These are phyloP conservation scores for Ceratocystis cacaofunesta DNA, from an alignment of 2,329 filamentous ascomycete genomes.

Conservation along the genomic window DNA sequence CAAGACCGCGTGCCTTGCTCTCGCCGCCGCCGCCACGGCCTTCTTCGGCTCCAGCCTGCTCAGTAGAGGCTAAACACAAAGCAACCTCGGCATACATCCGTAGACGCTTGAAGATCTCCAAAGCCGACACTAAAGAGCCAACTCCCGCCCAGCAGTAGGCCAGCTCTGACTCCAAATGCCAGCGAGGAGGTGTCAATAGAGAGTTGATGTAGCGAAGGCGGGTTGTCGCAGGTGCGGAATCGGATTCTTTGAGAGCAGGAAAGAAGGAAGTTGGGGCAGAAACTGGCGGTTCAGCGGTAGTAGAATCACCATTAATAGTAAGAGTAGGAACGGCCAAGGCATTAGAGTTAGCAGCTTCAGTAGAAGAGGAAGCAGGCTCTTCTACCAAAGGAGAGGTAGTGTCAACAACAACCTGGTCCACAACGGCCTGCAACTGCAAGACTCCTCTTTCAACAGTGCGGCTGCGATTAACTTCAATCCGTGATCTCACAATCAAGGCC, in stretches of 20 bases:
- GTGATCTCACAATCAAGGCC: slow-evolving; percentile 72
- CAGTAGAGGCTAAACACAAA: slow-evolving; percentile 59
- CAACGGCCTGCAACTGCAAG: slow-evolving; percentile 82
- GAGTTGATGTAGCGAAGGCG: slow-evolving; percentile 73
- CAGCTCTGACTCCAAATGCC: slow-evolving; percentile 88
- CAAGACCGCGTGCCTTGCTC: slow-evolving; percentile 61
- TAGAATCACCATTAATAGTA: slow-evolving; percentile 21
- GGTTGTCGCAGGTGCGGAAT: slow-evolving; percentile 63
- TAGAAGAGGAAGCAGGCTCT: background rate
- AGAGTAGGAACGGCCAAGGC: background rate
- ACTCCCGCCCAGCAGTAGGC: slow-evolving; percentile 84
- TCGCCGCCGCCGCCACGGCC: slow-evolving; percentile 46
- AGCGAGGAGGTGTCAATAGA: slow-evolving; percentile 69
- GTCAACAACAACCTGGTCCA: slow-evolving; percentile 87
- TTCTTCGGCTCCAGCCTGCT: slow-evolving; percentile 47
- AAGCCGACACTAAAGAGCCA: slow-evolving; percentile 72
- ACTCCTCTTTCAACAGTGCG: slow-evolving; percentile 80
- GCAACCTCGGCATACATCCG: slow-evolving; percentile 92
- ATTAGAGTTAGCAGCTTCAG: slow-evolving; percentile 17
- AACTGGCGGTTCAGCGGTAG: slow-evolving; percentile 15
- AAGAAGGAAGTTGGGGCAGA: slow-evolving; percentile 60
- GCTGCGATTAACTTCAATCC: slow-evolving; percentile 77
- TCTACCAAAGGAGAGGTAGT: slow-evolving; percentile 34
- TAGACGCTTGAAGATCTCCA: slow-evolving; percentile 90
- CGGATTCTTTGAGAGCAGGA: slow-evolving; percentile 53